Evolutionary conservation across 75 land plant genomes (phyloP).

Genomic region (Cupressus sempervirens): DNA sequence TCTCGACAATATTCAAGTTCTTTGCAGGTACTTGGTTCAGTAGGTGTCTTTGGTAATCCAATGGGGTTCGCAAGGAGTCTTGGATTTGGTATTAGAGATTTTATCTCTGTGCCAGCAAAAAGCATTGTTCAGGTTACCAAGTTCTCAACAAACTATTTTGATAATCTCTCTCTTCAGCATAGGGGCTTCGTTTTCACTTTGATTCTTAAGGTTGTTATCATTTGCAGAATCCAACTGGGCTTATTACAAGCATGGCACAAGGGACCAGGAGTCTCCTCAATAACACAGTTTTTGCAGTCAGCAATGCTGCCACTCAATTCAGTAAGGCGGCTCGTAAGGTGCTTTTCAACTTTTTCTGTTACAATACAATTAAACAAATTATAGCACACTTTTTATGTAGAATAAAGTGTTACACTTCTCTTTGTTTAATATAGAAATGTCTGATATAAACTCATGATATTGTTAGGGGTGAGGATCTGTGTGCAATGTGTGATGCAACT

Average conservation of each 20-base stretch:
- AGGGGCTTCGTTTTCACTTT: not conserved
- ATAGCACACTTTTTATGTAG: not conserved
- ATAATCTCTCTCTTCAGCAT: not conserved
- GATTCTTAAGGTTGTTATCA: not conserved
- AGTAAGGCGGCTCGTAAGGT: conserved; percentile 98
- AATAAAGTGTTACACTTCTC: not conserved
- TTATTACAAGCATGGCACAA: conserved; percentile 70
- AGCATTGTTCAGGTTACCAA: conserved; percentile 61
- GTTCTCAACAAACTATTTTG: not conserved
- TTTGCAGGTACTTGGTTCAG: conserved; percentile 91
- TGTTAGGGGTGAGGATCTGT: not conserved
- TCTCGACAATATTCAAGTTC: not conserved
- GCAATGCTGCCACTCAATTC: conserved; percentile 96
- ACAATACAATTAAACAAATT: not conserved
- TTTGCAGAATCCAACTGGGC: conserved; percentile 76
- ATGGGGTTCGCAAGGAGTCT: conserved; percentile 89
- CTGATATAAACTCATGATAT: not conserved
- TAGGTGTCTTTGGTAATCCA: conserved; percentile 96
- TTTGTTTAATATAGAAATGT: not conserved
- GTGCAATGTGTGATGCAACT: not conserved
- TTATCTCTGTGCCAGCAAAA: conserved; percentile 73
- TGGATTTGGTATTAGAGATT: conserved; percentile 86
- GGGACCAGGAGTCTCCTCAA: conserved; percentile 84
- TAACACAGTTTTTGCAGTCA: conserved; percentile 89
- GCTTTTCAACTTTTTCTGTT: not conserved